phyloP scores from a whole-genome alignment of 2,329 filamentous ascomycete genomes.

The Phaeoacremonium minimum region DNA sequence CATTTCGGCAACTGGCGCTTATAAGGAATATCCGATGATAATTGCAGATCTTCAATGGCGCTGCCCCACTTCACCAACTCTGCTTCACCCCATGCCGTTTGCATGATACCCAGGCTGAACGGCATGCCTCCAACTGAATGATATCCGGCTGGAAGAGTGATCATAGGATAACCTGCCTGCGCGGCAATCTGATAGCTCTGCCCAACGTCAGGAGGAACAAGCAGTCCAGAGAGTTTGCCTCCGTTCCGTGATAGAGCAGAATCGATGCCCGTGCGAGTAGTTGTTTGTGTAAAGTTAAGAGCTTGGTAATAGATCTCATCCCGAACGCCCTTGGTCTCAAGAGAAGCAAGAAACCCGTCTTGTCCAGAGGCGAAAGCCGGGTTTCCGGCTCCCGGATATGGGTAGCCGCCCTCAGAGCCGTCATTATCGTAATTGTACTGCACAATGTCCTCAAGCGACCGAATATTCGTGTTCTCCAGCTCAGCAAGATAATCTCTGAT shows the following conservation, averaged over 20 bases:
- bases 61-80: constrained; percentile 56
- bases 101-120: constrained; percentile 53
- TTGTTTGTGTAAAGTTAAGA: constrained; percentile 54
- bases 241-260: constrained; percentile 51
- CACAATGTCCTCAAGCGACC: constrained; percentile 61
- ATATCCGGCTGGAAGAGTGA: constrained; percentile 63
- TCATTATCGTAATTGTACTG: constrained; percentile 60
- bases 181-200: constrained; percentile 68
- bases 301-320: constrained; percentile 66
- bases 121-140: constrained; percentile 52
- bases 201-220: constrained; percentile 65
- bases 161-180: constrained; percentile 70
- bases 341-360: constrained; percentile 63
- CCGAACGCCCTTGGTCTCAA: constrained; percentile 55
- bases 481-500: constrained; percentile 59
- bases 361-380: constrained; percentile 69
- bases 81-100: constrained; percentile 58
- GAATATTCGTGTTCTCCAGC: constrained; percentile 56
- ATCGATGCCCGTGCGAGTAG: constrained; percentile 65
- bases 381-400: constrained; percentile 39
- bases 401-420: constrained; percentile 62
- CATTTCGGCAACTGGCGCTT: constrained; percentile 47
- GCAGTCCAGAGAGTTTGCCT: constrained; percentile 52
- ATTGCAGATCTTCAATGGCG: constrained; percentile 57
- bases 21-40: constrained; percentile 28